Evolutionary conservation across 352 stramenopile species (phyloP), one percentile per base, ranked within the genome.

Genomic region (Phytophthora palmivora): DNA sequence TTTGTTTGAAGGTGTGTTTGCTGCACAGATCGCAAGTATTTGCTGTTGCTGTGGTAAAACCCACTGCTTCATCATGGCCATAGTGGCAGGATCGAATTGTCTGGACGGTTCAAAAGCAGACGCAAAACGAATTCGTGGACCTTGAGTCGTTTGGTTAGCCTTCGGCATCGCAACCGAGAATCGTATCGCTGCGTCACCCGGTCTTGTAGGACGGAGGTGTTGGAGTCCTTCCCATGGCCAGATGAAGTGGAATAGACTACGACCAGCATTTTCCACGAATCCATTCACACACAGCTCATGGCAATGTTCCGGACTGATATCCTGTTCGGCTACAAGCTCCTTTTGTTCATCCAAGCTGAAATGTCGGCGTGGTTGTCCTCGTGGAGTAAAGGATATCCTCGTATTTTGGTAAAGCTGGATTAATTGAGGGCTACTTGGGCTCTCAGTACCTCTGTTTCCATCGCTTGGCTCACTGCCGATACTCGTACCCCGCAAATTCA

Each of bases 211-310:
- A 38, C 74, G 67, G 21, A 81, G 73, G 4, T 74, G 64, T 12
- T 85, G 76, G 59, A 78, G 82, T 36, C 72, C 64, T 70, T 82
- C 83, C 37, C 83, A 79, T 3, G 78, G 80, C 39, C 74, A 75
- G 43, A 90, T 85, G 41, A 90, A 90, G 60, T 87, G 80, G 50
- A 90, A 87, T 9, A 88, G 44, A 26, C 72, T 73, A 11, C 77
- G 73, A 4, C 61, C 66, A n/a, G 72, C 62, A 62, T 90, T 89
- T 49, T 90, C 79, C 6, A 82, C 82, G 39, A 80, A 87, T 0
- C 83, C 85, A 39, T 82, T 87, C n/a, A 84, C 71, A 51, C 85
- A 94, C 15, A 94, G 57, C 32, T 94, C 83, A 41, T 94, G 85
- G 41, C 85, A 94, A 38, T 91, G 68, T 43, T 90, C 79, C 1